Percentiles rank a stretch among this genome's conserved stretches.
These are phyloP conservation scores for Curvularia eragrostidis DNA, from an alignment of 2,329 filamentous ascomycete genomes.

Conservation along the genomic window DNA sequence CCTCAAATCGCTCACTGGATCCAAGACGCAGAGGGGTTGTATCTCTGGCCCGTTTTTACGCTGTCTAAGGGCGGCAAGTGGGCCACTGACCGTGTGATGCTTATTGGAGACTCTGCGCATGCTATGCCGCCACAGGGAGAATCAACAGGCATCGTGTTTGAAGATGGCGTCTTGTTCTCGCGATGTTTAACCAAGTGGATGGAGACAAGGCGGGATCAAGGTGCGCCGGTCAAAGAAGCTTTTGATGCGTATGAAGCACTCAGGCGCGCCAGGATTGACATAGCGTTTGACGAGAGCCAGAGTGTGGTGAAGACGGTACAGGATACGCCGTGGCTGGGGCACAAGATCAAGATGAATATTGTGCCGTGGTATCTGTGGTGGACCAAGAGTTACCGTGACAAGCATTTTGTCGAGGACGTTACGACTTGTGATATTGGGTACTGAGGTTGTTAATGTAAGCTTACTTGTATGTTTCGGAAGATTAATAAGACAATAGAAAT, in stretches of 20 bases:
- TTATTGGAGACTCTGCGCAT: constrained; percentile 57
- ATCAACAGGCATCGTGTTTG: constrained; percentile 60
- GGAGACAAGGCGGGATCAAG: constrained; percentile 42
- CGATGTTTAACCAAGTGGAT: constrained; percentile 54
- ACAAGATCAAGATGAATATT: constrained; percentile 54
- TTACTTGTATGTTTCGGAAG: background rate
- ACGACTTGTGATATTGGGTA: constrained; percentile 51
- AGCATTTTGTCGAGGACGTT: constrained; percentile 56
- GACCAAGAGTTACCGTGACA: constrained; percentile 50
- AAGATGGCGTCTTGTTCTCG: constrained; percentile 60
- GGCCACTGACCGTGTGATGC: constrained; percentile 53
- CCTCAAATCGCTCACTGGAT: constrained; percentile 50
- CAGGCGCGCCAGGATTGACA: constrained; percentile 54
- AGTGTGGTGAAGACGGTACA: constrained; percentile 55
- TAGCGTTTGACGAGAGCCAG: constrained; percentile 56
- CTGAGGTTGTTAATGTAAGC: constrained; percentile 22
- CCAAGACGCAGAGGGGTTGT: constrained; percentile 52
- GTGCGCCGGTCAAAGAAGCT: constrained; percentile 51
- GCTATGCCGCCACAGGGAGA: constrained; percentile 62
- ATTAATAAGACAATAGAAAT: background rate
- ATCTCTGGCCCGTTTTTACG: constrained; percentile 56
- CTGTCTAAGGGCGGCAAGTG: constrained; percentile 54
- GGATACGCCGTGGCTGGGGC: constrained; percentile 54
- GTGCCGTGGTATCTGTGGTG: constrained; percentile 59
- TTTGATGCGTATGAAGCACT: constrained; percentile 58